A percentile compares a stretch with the other conserved stretches of the same genome.
Conservation (phyloP, 2,329 filamentous ascomycete species). For the Colletotrichum sp. region DNA sequence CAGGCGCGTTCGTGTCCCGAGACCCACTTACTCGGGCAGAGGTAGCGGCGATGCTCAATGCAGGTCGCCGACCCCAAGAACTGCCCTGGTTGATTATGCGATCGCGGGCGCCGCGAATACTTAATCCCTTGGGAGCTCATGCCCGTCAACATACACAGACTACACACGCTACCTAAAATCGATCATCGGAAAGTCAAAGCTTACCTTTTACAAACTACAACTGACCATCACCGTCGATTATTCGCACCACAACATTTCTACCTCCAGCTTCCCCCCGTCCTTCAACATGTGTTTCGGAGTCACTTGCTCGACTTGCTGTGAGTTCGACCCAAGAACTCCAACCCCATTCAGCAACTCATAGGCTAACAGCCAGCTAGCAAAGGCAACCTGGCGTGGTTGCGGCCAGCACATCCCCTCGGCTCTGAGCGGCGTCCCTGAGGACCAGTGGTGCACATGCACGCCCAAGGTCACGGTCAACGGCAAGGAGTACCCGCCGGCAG, state of each 20-base stretch:
- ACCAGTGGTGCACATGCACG: conserved; percentile 53
- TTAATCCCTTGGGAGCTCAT: not conserved
- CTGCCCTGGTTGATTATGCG: not conserved
- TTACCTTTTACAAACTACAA: not conserved
- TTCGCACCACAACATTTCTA: not conserved
- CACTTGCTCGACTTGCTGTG: conserved; percentile 47
- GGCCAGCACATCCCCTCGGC: conserved; percentile 51
- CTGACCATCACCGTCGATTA: not conserved
- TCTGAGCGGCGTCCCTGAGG: conserved; percentile 47
- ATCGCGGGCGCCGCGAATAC: conserved; percentile 15
- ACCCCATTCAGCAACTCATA: not conserved
- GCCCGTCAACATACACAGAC: not conserved
- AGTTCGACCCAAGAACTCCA: conserved; percentile 17
- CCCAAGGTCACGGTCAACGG: conserved; percentile 48
- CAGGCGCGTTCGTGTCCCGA: not conserved
- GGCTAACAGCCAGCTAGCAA: conserved; percentile 35
- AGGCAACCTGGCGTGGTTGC: conserved; percentile 55
- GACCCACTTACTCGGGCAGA: not conserved
- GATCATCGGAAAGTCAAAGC: not conserved
- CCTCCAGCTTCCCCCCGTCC: not conserved
- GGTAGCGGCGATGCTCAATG: conserved; percentile 10
- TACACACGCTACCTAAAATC: not conserved
- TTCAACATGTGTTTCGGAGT: conserved; percentile 45
- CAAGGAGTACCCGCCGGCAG: conserved; percentile 51
- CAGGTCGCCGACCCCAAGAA: conserved; percentile 14